Evolutionary conservation across 2,329 filamentous ascomycete genomes (phyloP).

Genomic region (Trichophyton benhamiae): DNA sequence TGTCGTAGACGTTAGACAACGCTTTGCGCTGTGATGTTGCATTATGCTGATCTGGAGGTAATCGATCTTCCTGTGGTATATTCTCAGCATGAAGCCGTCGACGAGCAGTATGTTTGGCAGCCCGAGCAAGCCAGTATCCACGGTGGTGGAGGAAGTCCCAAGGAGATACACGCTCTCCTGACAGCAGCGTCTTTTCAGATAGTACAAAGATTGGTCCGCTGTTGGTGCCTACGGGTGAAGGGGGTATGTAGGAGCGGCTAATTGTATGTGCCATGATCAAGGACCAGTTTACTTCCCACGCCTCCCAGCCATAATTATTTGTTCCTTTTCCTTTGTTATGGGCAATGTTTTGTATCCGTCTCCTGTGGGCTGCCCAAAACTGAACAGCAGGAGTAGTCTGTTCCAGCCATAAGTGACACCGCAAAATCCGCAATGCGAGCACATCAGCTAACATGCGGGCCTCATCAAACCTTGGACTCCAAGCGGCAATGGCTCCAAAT

Average conservation of each 20-base stretch:
- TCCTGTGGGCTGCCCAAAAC: constrained; percentile 66
- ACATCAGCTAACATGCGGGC: constrained; percentile 77
- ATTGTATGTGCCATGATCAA: constrained; percentile 50
- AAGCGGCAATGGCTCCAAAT: constrained; percentile 76
- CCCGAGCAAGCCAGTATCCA: constrained; percentile 48
- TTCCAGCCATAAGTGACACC: constrained; percentile 69
- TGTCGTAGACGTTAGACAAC: constrained; percentile 45
- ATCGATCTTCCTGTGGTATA: constrained; percentile 48
- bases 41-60: constrained; percentile 39
- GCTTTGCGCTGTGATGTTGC: constrained; percentile 43
- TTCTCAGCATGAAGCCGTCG: constrained; percentile 42
- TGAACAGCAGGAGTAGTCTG: constrained; percentile 69
- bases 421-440: constrained; percentile 65
- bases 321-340: constrained; percentile 76
- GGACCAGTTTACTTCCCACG: constrained; percentile 73
- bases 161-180: constrained; percentile 40
- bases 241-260: constrained; percentile 34
- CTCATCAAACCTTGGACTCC: constrained; percentile 84
- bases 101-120: constrained; percentile 40
- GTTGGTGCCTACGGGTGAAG: neutral
- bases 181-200: constrained; percentile 40
- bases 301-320: constrained; percentile 82
- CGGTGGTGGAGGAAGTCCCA: constrained; percentile 51
- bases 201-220: constrained; percentile 30
- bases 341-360: constrained; percentile 61